Evolutionary conservation across 192 early-diverging fungal species (phyloP).

Genomic region (Lunasporangiospora selenospora): DNA sequence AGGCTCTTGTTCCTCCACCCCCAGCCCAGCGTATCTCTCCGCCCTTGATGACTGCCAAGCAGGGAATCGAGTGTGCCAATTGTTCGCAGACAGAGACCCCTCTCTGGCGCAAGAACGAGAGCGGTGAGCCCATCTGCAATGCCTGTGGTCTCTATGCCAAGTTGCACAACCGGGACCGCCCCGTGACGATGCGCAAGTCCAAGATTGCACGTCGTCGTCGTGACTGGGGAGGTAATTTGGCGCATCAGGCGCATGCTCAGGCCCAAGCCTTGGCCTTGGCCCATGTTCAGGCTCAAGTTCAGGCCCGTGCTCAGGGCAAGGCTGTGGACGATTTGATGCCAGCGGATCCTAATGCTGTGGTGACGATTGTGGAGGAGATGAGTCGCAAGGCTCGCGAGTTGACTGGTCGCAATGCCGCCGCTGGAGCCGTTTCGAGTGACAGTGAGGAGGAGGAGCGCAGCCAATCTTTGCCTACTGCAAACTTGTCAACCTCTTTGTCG

Average conservation of each 20-base stretch:
- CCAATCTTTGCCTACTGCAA: too few species aligned
- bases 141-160: slow-evolving; percentile 91
- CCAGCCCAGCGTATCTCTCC: slow-evolving; percentile 9
- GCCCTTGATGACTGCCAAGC: slow-evolving; percentile 42
- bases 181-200: slow-evolving; percentile 78
- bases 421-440: neutral
- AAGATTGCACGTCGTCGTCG: slow-evolving; percentile 66
- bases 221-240: slow-evolving; percentile 55
- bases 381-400: slow-evolving; percentile 6
- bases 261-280: slow-evolving; percentile 31
- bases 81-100: slow-evolving; percentile 78
- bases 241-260: slow-evolving; percentile 32
- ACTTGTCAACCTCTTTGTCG: too few species aligned
- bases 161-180: slow-evolving; percentile 87
- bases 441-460: slow-evolving; percentile 24
- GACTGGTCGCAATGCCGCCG: neutral
- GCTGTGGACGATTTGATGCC: too few species aligned
- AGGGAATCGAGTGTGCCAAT: slow-evolving; percentile 62
- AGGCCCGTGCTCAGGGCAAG: slow-evolving; percentile 25
- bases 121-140: slow-evolving; percentile 80
- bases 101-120: slow-evolving; percentile 80
- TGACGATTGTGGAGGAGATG: slow-evolving; percentile 35
- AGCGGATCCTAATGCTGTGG: neutral
- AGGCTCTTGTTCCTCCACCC: slow-evolving; percentile 27
- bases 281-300: slow-evolving; percentile 32